Evolutionary conservation across 208 protist genomes (phyloP).

Genomic region (Leishmania amazonensis): DNA sequence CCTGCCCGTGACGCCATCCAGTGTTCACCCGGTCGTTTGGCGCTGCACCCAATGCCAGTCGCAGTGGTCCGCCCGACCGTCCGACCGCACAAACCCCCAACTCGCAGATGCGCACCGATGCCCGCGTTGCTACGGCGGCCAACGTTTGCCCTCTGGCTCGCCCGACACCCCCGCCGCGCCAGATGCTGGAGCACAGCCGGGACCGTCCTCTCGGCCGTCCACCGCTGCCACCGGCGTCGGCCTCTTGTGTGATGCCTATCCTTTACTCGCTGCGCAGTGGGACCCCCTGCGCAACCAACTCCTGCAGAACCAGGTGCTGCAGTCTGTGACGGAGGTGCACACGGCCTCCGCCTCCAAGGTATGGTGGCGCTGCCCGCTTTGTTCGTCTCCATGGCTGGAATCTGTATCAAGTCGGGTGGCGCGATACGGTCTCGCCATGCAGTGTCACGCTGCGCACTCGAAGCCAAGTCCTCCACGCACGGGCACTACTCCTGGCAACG

Average conservation of each 20-base stretch:
- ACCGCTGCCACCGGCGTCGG: background rate
- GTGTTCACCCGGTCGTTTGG: conserved; percentile 56
- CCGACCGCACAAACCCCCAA: conserved; percentile 60
- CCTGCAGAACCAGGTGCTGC: conserved; percentile 47
- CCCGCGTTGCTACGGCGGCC: conserved; percentile 35
- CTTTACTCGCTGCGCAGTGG: conserved; percentile 70
- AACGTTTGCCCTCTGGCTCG: background rate
- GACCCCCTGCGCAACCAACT: conserved; percentile 52
- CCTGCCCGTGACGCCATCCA: conserved; percentile 12
- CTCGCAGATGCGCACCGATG: conserved; percentile 47
- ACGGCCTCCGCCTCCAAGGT: conserved; percentile 40
- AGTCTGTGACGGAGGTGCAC: conserved; percentile 44
- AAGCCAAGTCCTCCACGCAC: background rate
- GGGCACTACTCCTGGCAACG: background rate
- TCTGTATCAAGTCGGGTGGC: conserved; percentile 53
- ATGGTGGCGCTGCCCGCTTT: conserved; percentile 75
- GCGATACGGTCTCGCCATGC: conserved; percentile 27
- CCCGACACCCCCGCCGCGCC: background rate
- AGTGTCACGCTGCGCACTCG: background rate
- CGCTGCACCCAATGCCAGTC: conserved; percentile 42
- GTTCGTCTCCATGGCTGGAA: conserved; percentile 61
- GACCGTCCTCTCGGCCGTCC: background rate
- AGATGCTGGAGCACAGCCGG: background rate
- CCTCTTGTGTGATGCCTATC: conserved; percentile 38
- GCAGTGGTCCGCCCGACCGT: conserved; percentile 59